Conservation (phyloP, 2,329 filamentous ascomycete genomes). For the Pezicula carpinea region DNA sequence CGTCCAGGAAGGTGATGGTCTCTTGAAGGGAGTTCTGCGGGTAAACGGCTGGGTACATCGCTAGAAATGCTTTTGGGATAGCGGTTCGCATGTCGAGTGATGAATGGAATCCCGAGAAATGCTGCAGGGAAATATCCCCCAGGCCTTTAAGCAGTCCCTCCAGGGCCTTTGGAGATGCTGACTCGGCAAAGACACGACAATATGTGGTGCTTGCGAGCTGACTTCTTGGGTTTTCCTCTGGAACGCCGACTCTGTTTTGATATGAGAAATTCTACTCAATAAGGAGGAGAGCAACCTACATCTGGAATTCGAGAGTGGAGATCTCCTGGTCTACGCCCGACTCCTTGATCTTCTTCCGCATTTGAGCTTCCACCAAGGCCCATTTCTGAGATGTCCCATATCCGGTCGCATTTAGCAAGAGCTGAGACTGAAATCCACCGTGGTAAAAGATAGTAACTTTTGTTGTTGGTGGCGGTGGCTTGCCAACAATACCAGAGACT, state of each 20-base stretch:
- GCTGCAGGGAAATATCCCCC: slow-evolving; percentile 10
- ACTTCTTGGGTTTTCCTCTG: slow-evolving; percentile 33
- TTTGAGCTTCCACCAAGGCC: slow-evolving; percentile 37
- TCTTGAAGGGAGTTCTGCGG: slow-evolving; percentile 17
- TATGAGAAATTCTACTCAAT: slow-evolving; percentile 10
- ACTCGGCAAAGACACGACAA: slow-evolving; percentile 41
- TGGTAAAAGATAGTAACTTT: slow-evolving; percentile 44
- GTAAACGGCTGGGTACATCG: slow-evolving; percentile 20
- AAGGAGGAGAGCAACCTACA: slow-evolving; percentile 33
- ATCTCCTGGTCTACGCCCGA: slow-evolving; percentile 37
- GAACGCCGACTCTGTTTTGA: slow-evolving; percentile 11
- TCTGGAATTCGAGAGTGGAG: slow-evolving; percentile 36
- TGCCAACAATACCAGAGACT: slow-evolving; percentile 30
- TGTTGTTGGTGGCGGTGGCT: slow-evolving; percentile 31
- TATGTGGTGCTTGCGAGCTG: slow-evolving; percentile 44
- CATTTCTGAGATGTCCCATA: slow-evolving; percentile 41
- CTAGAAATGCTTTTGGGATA: slow-evolving; percentile 22
- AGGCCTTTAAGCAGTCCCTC: slow-evolving; percentile 3
- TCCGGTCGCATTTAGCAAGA: slow-evolving; percentile 40
- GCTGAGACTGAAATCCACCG: slow-evolving; percentile 42
- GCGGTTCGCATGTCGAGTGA: slow-evolving; percentile 32
- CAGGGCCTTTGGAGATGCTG: slow-evolving; percentile 25
- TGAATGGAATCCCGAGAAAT: slow-evolving; percentile 21
- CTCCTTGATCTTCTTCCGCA: slow-evolving; percentile 36
- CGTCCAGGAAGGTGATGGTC: slow-evolving; percentile 12